Conservation (phyloP, 805 yeast species). For the Cyberlindnera sargentensis region DNA sequence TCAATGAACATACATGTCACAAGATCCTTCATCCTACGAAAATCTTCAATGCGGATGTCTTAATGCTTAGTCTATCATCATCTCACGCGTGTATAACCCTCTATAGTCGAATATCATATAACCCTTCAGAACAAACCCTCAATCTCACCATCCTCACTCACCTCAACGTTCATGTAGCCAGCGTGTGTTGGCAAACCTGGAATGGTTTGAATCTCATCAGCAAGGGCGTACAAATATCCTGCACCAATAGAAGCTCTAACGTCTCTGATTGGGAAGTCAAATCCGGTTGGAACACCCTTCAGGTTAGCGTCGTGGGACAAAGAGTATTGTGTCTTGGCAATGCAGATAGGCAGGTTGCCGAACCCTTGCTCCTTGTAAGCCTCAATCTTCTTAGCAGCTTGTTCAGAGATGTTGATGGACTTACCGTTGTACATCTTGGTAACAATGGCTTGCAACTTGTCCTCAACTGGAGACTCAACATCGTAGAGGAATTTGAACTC, state of each 20-base stretch:
- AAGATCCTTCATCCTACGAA: too few relatives aligned
- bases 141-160: conserved; percentile 71
- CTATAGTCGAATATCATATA: neutral
- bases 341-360: conserved; percentile 71
- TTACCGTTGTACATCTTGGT: conserved; percentile 74
- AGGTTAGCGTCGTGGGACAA: conserved; percentile 74
- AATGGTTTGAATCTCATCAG: conserved; percentile 81
- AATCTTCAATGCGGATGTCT: too few relatives aligned
- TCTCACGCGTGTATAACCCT: neutral
- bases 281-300: conserved; percentile 80
- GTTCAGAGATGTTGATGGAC: conserved; percentile 59
- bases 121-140: conserved; percentile 62
- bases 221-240: conserved; percentile 76
- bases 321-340: conserved; percentile 83
- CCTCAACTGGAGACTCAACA: conserved; percentile 56
- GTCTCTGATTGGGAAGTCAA: conserved; percentile 75
- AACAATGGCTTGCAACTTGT: conserved; percentile 61
- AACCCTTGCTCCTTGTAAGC: conserved; percentile 69
- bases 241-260: conserved; percentile 77
- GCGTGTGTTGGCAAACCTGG: conserved; percentile 83
- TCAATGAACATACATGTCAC: too few relatives aligned
- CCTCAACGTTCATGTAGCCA: conserved; percentile 84
- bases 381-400: conserved; percentile 64
- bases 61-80: too few relatives aligned
- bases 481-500: conserved; percentile 53